A percentile compares a stretch with the other conserved stretches of the same genome.
These are phyloP conservation scores for Ceratocystis harringtonii DNA, from an alignment of 2,329 filamentous ascomycete genomes.

Conservation along the genomic window DNA sequence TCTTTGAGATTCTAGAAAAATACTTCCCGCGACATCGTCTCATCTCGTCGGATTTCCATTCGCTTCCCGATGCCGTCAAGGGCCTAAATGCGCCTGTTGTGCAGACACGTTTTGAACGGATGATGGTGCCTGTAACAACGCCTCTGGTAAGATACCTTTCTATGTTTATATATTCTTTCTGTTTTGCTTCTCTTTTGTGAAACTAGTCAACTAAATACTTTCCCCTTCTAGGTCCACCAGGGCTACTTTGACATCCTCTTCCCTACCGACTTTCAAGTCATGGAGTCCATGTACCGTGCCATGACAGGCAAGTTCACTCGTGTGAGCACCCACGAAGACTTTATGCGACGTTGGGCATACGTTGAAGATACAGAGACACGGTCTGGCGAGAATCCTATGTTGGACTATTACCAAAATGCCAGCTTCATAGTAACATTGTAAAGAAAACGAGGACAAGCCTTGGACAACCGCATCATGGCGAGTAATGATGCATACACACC, in stretches of 20 bases:
- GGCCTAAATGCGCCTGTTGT: conserved; percentile 90
- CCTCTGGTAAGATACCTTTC: conserved; percentile 52
- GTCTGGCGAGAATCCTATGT: conserved; percentile 82
- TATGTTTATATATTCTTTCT: neutral
- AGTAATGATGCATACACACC: neutral
- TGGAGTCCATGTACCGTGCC: conserved; percentile 82
- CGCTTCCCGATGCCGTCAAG: conserved; percentile 63
- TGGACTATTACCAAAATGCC: conserved; percentile 91
- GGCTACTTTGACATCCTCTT: conserved; percentile 99
- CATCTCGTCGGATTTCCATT: conserved; percentile 80
- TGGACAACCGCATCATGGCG: neutral
- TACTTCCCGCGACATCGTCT: conserved; percentile 86
- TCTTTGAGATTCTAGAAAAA: conserved; percentile 78
- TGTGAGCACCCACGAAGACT: conserved; percentile 76
- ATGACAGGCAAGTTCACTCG: conserved; percentile 84
- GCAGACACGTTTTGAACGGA: conserved; percentile 78
- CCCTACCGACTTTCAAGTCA: conserved; percentile 82
- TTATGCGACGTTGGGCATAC: conserved; percentile 78
- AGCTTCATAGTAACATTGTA: conserved; percentile 80
- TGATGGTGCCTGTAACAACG: conserved; percentile 78
- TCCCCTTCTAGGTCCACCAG: conserved; percentile 60
- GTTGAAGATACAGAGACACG: conserved; percentile 76
- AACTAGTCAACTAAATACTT: neutral
- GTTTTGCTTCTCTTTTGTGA: neutral
- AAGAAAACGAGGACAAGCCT: neutral